Conservation (phyloP, 2,329 filamentous ascomycete genomes). For the Simplicillium aogashimaense region DNA sequence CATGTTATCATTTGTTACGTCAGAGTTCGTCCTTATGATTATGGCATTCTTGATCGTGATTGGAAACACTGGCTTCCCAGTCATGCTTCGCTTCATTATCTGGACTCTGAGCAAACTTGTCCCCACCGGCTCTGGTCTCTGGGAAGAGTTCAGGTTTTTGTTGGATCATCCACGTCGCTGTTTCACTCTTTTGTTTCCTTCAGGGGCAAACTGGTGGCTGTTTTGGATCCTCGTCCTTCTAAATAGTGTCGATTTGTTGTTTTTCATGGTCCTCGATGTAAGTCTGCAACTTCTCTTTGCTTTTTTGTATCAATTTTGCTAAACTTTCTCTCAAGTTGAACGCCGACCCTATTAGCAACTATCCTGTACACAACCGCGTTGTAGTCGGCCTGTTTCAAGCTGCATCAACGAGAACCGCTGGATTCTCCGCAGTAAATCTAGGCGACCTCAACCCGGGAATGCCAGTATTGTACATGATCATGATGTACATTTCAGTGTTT, state of each 20-base stretch:
- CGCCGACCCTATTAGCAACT: constrained; percentile 52
- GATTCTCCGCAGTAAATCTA: constrained; percentile 75
- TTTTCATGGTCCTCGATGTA: constrained; percentile 88
- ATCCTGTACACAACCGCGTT: constrained; percentile 67
- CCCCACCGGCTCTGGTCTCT: constrained; percentile 57
- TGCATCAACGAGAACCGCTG: constrained; percentile 79
- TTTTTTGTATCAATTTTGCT: constrained; percentile 4
- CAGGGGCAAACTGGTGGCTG: constrained; percentile 88
- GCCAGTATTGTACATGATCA: constrained; percentile 88
- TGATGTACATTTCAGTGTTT: constrained; percentile 99
- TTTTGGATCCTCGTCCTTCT: constrained; percentile 76
- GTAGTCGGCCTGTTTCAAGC: constrained; percentile 88
- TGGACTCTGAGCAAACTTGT: constrained; percentile 66
- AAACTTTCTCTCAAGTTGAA: constrained; percentile 47
- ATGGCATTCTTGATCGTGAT: constrained; percentile 84
- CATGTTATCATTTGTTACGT: constrained; percentile 79
- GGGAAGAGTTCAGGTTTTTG: constrained; percentile 84
- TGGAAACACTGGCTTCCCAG: constrained; percentile 90
- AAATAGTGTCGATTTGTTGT: constrained; percentile 76
- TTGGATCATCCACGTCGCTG: constrained; percentile 92
- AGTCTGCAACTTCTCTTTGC: constrained; percentile 21
- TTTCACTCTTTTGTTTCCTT: constrained; percentile 89
- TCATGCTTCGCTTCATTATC: constrained; percentile 88
- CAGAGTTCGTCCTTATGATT: constrained; percentile 65
- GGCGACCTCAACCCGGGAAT: constrained; percentile 76